Evolutionary conservation across 495 filamentous ascomycete genomes (phyloP).

Genomic region (Penicillium dipodomyicola): DNA sequence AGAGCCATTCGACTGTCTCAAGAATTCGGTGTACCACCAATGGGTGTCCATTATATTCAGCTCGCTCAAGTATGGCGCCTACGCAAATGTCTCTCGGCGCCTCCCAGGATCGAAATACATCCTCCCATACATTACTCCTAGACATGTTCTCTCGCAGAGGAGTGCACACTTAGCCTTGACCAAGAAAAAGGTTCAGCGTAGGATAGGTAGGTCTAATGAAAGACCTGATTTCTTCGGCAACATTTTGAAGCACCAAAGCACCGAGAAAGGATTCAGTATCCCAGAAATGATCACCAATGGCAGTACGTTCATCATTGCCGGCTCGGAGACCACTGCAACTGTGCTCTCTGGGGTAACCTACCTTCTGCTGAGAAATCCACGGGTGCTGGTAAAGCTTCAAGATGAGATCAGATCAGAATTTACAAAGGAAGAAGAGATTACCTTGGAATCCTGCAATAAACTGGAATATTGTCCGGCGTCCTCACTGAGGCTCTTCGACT

Average conservation of each 20-base stretch:
- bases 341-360: conserved; percentile 52
- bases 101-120: conserved; percentile 16
- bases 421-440: conserved; percentile 51
- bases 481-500: conserved; percentile 57
- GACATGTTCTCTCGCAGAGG: conserved; percentile 26
- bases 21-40: conserved; percentile 48
- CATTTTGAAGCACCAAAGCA: conserved; percentile 22
- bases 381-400: conserved; percentile 41
- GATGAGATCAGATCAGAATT: conserved; percentile 52
- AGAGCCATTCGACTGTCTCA: conserved; percentile 55
- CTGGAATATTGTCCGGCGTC: conserved; percentile 54
- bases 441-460: conserved; percentile 38
- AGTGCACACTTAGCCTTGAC: conserved; percentile 20
- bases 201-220: conserved; percentile 20
- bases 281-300: conserved; percentile 44
- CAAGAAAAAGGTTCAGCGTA: conserved; percentile 14
- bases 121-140: conserved; percentile 20
- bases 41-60: conserved; percentile 55
- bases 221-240: conserved; percentile 23
- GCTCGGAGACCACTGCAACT: conserved; percentile 63
- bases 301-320: conserved; percentile 44
- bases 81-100: conserved; percentile 24
- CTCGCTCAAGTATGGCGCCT: conserved; percentile 25
- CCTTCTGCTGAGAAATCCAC: conserved; percentile 48
- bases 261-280: conserved; percentile 37